Conservation (phyloP, 306 rosid species). For the Medicago arabica region DNA sequence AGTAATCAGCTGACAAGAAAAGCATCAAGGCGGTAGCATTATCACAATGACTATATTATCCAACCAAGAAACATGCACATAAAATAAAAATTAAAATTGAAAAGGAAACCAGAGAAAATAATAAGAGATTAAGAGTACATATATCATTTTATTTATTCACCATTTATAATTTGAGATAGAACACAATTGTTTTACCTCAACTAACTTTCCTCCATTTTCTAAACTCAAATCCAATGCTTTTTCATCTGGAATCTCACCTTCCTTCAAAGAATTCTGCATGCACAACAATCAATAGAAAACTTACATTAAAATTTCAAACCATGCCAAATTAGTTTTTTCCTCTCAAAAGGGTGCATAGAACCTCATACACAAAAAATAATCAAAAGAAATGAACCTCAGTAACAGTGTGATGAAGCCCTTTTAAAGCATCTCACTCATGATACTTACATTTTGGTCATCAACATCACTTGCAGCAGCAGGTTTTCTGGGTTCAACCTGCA, state of each 20-base stretch:
- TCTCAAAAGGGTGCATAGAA: not conserved
- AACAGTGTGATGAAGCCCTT: conserved; percentile 1
- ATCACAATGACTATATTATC: no score
- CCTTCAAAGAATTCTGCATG: conserved; percentile 31
- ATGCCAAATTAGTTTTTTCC: not conserved
- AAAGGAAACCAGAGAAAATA: no score
- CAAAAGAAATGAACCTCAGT: not conserved
- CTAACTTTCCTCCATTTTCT: conserved; percentile 33
- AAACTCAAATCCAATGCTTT: conserved; percentile 1
- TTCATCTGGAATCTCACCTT: conserved; percentile 34
- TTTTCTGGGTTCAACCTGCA: conserved; percentile 42
- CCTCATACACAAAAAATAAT: not conserved
- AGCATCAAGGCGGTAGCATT: no score
- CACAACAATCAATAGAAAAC: conserved; percentile 12
- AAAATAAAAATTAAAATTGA: no score
- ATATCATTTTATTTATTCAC: no score
- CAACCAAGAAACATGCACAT: no score
- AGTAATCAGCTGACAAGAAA: not conserved
- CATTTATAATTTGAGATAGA: no score
- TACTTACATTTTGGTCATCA: conserved; percentile 37
- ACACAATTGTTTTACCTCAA: conserved; percentile 26
- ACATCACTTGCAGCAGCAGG: conserved; percentile 22
- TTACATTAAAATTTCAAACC: conserved; percentile 1
- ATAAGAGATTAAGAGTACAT: no score
- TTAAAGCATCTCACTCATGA: not conserved